Conservation (phyloP, 257 asterid genomes). For the Capsicum rhomboideum region DNA sequence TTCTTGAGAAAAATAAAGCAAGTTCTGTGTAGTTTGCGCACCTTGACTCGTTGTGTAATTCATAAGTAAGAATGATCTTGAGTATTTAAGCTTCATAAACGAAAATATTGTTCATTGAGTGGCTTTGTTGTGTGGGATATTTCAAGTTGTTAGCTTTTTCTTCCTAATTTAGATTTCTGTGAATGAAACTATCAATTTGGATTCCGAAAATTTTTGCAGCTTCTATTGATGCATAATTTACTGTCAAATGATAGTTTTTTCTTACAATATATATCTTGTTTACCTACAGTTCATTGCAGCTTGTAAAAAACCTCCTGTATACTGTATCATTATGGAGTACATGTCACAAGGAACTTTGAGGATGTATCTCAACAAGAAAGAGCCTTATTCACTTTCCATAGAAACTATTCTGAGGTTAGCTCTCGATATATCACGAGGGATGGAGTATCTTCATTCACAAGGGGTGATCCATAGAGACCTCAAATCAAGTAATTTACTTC, state of each 20-base stretch:
- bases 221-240: background rate
- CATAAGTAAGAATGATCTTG: background rate
- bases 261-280: background rate
- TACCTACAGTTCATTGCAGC: conserved; percentile 64
- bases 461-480: conserved; percentile 92
- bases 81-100: background rate
- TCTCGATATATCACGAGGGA: conserved; percentile 73
- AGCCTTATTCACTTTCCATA: conserved; percentile 58
- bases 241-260: background rate
- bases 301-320: conserved; percentile 64
- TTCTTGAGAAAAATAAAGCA: background rate
- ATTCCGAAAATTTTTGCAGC: background rate
- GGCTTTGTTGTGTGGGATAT: background rate
- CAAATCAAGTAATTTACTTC: conserved; percentile 76
- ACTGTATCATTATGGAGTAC: conserved; percentile 75
- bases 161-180: background rate
- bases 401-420: conserved; percentile 56
- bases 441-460: conserved; percentile 79
- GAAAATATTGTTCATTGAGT: background rate
- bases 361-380: conserved; percentile 73
- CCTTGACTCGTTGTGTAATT: background rate
- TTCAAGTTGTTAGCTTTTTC: background rate
- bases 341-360: conserved; percentile 78
- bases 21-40: background rate
- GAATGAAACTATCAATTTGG: background rate